Conservation (phyloP, 345 rosid species). For the Sisymbrium altissimum region DNA sequence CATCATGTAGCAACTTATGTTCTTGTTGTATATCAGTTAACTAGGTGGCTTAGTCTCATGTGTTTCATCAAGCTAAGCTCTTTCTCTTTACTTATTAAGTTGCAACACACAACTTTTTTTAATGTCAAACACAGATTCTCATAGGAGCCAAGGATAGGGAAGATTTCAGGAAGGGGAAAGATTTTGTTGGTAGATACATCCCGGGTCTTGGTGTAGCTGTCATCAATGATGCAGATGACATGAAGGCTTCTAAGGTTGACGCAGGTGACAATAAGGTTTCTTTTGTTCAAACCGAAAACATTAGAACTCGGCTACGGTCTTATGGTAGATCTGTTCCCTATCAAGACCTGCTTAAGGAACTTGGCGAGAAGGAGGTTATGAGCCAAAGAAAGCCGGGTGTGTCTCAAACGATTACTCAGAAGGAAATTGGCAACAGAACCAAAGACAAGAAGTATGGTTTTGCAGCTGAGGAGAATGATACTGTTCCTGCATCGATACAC, state of each 20-base stretch:
- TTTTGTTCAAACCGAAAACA: slow-evolving; percentile 70
- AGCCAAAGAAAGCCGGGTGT: slow-evolving; percentile 22
- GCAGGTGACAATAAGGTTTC: slow-evolving; percentile 41
- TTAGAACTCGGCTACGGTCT: slow-evolving; percentile 56
- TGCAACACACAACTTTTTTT: not conserved
- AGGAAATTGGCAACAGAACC: slow-evolving; percentile 46
- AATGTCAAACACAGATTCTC: slow-evolving; percentile 42
- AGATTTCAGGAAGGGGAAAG: slow-evolving; percentile 50
- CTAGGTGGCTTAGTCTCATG: not conserved
- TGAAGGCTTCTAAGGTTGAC: slow-evolving; percentile 41
- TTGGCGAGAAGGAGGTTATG: slow-evolving; percentile 34
- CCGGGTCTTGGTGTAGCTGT: slow-evolving; percentile 64
- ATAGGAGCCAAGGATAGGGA: slow-evolving; percentile 60
- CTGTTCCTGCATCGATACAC: slow-evolving; percentile 34
- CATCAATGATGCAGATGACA: slow-evolving; percentile 22
- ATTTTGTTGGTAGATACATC: slow-evolving; percentile 55
- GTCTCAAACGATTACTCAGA: slow-evolving; percentile 36
- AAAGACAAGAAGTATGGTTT: slow-evolving; percentile 32
- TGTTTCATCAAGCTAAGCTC: not conserved
- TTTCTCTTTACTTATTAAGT: not conserved
- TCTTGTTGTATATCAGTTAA: not conserved
- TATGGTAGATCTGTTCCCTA: slow-evolving; percentile 66
- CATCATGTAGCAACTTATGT: not conserved
- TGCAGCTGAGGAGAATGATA: slow-evolving; percentile 34
- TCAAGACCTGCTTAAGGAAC: slow-evolving; percentile 46